Conservation (phyloP, 352 stramenopile genomes). For the Pythium graminicola region DNA sequence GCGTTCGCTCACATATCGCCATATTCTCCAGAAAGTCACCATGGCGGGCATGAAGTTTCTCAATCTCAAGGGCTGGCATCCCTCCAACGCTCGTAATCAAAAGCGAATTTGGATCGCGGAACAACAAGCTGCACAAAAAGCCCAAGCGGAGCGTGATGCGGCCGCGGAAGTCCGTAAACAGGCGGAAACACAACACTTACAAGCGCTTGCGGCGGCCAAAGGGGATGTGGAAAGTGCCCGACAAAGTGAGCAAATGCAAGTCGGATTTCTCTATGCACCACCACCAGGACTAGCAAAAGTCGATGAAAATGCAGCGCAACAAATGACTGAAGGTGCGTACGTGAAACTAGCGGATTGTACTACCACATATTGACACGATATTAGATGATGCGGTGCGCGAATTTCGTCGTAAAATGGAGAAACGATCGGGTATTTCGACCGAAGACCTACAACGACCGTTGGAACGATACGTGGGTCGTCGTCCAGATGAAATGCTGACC, state of each 20-base stretch:
- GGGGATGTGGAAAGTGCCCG: constrained; percentile 44
- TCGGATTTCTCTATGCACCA: constrained; percentile 70
- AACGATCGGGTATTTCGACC: constrained; percentile 10
- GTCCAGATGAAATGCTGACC: constrained; percentile 62
- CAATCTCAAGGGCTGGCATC: constrained; percentile 74
- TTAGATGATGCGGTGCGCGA: constrained; percentile 56
- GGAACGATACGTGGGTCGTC: constrained; percentile 64
- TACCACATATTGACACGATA: not conserved
- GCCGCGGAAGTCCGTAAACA: constrained; percentile 61
- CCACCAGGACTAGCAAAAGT: constrained; percentile 57
- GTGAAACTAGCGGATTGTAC: not conserved
- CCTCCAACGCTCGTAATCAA: constrained; percentile 74
- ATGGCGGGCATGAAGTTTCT: constrained; percentile 83
- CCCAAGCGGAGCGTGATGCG: constrained; percentile 50
- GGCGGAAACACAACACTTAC: constrained; percentile 42
- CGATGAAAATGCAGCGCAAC: constrained; percentile 19
- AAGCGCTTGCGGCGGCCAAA: constrained; percentile 48
- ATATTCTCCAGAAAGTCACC: too few relatives aligned
- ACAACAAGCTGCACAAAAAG: constrained; percentile 47
- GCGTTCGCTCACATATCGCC: too few relatives aligned
- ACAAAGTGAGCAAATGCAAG: constrained; percentile 42
- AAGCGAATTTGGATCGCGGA: constrained; percentile 82
- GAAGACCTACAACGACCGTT: constrained; percentile 39
- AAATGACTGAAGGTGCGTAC: constrained; percentile 28
- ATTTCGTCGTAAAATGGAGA: constrained; percentile 57